Percentiles rank a stretch among this genome's conserved stretches.
phyloP scores from a whole-genome alignment of 1,284 basidiomycete genomes.

The Ustilago tritici region DNA sequence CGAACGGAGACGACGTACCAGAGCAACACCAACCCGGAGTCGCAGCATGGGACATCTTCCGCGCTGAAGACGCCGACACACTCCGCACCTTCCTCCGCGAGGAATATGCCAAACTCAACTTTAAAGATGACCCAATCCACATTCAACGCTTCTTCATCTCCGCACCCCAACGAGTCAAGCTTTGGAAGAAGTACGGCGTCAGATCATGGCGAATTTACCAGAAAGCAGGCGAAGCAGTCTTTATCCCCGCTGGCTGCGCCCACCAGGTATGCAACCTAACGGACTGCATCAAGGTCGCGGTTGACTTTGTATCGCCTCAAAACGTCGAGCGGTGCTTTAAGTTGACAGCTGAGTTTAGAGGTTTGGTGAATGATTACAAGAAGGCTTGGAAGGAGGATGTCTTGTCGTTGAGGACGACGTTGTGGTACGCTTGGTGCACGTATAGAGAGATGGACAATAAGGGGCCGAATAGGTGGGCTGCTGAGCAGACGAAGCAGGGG shows the following conservation, averaged over 20 bases:
- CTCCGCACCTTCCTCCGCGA: conserved; percentile 80
- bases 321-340: conserved; percentile 86
- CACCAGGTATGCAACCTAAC: conserved; percentile 89
- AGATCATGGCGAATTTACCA: conserved; percentile 87
- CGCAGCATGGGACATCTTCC: conserved; percentile 92
- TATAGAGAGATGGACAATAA: conserved; percentile 38
- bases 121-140: conserved; percentile 85
- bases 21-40: conserved; percentile 74
- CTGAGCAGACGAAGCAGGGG: not conserved
- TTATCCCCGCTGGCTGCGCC: conserved; percentile 94
- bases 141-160: conserved; percentile 89
- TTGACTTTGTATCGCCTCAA: conserved; percentile 93
- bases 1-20: conserved; percentile 32
- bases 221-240: conserved; percentile 89
- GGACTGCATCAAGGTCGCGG: conserved; percentile 95
- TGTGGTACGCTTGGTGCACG: conserved; percentile 85
- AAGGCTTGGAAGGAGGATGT: conserved; percentile 95
- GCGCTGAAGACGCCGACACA: conserved; percentile 82
- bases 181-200: conserved; percentile 79
- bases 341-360: conserved; percentile 87
- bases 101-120: conserved; percentile 66
- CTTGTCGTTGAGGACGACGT: conserved; percentile 83
- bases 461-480: conserved; percentile 34
- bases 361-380: conserved; percentile 78
- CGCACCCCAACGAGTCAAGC: conserved; percentile 76